A percentile compares a stretch with the other conserved stretches of the same genome.
Conservation (phyloP, 805 yeast genomes). For the Saturnispora halmiae region DNA sequence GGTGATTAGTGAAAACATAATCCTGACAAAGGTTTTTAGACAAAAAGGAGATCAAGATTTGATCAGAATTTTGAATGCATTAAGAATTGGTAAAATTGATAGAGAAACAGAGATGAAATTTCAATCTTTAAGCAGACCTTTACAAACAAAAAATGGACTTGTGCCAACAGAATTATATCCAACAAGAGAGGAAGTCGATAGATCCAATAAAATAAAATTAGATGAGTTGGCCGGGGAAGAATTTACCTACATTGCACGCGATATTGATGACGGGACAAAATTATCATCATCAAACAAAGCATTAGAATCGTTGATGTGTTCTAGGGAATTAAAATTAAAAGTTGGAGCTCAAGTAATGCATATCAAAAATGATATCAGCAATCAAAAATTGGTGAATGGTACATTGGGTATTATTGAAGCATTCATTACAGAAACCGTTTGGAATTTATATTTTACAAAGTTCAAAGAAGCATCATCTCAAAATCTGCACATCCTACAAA, state of each 20-base stretch:
- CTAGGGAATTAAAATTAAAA: conserved; percentile 52
- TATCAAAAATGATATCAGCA: conserved; percentile 57
- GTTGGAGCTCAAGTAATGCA: conserved; percentile 93
- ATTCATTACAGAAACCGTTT: conserved; percentile 33
- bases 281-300: conserved; percentile 14
- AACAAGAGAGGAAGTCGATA: conserved; percentile 75
- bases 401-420: conserved; percentile 70
- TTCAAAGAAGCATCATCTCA: conserved; percentile 9
- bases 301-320: conserved; percentile 55
- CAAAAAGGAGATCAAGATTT: conserved; percentile 74
- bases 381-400: conserved; percentile 78
- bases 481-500: conserved; percentile 10
- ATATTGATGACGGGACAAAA: conserved; percentile 21
- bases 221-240: conserved; percentile 39
- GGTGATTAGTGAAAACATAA: conserved; percentile 54
- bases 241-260: conserved; percentile 37
- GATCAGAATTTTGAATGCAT: conserved; percentile 68
- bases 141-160: conserved; percentile 61
- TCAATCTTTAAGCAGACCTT: conserved; percentile 44
- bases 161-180: conserved; percentile 86
- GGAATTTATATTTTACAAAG: conserved; percentile 15
- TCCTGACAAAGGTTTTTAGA: conserved; percentile 75
- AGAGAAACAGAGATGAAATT: conserved; percentile 42
- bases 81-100: conserved; percentile 63
- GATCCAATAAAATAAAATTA: conserved; percentile 54